phyloP scores from a whole-genome alignment of 345 rosid species.

The Populus deltoides region DNA sequence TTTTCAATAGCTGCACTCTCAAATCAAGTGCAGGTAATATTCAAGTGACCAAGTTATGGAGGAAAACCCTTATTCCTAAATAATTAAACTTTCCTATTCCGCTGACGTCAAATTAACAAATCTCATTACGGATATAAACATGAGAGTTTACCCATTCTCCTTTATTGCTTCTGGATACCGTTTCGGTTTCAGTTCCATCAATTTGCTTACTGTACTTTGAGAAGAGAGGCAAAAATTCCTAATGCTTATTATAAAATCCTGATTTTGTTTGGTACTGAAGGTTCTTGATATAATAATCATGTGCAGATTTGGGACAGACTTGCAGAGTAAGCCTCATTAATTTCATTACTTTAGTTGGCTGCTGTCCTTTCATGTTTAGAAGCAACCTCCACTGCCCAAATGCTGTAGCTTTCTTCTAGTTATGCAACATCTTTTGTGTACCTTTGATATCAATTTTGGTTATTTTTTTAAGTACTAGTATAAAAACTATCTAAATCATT shows the following conservation, averaged over 20 bases:
- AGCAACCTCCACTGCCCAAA: background rate
- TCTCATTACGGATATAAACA: background rate
- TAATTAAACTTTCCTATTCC: background rate
- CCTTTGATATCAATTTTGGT: background rate
- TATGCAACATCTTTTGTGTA: background rate
- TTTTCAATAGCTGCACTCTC: background rate
- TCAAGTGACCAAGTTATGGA: background rate
- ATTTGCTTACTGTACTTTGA: background rate
- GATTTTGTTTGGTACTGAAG: background rate
- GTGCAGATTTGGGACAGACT: background rate
- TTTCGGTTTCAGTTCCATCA: background rate
- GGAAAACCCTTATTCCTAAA: background rate
- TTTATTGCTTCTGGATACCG: background rate
- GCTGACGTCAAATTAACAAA: background rate
- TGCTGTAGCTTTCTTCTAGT: background rate
- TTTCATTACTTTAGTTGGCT: background rate
- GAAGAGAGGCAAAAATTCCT: background rate
- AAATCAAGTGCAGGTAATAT: background rate
- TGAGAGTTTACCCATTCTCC: background rate
- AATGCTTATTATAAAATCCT: background rate
- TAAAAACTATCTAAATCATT: constrained; percentile 1
- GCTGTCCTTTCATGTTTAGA: background rate
- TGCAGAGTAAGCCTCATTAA: background rate
- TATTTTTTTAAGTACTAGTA: background rate
- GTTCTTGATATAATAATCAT: background rate